Conservation (phyloP, 2,329 filamentous ascomycete genomes). For the Didymella arachidicola region DNA sequence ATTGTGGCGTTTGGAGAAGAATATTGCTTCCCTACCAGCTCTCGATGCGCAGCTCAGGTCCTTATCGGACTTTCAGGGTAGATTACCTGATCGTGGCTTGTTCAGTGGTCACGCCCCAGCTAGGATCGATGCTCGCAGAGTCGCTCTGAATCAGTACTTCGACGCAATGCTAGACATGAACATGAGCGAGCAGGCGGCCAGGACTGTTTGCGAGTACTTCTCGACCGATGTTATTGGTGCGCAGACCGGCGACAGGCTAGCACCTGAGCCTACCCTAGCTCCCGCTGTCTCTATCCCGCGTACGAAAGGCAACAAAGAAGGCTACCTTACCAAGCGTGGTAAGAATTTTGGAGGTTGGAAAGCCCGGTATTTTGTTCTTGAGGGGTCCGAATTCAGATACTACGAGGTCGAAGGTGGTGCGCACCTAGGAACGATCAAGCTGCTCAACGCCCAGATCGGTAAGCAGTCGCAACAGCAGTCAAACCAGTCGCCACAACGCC, state of each 20-base stretch:
- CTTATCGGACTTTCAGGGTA: constrained; percentile 74
- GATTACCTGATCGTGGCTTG: constrained; percentile 81
- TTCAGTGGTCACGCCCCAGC: constrained; percentile 94
- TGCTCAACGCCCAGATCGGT: constrained; percentile 89
- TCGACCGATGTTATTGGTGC: constrained; percentile 70
- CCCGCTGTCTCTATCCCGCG: constrained; percentile 52
- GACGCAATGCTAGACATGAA: constrained; percentile 83
- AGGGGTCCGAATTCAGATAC: constrained; percentile 80
- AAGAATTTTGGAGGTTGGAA: constrained; percentile 99
- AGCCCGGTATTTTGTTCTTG: constrained; percentile 75
- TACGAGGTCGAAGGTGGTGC: constrained; percentile 90
- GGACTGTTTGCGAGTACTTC: constrained; percentile 87
- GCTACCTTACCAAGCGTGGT: constrained; percentile 93
- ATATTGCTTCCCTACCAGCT: constrained; percentile 78
- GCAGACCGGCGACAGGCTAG: constrained; percentile 62
- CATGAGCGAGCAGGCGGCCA: constrained; percentile 76
- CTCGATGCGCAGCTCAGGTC: constrained; percentile 84
- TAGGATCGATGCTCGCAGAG: constrained; percentile 85
- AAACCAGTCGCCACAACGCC: constrained; percentile 67
- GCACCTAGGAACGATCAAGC: constrained; percentile 91
- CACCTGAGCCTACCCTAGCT: constrained; percentile 61
- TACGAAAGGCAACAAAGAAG: constrained; percentile 76
- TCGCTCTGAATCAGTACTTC: constrained; percentile 83
- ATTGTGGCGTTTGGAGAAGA: constrained; percentile 94
- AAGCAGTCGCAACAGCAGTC: constrained; percentile 77